A percentile compares a stretch with the other conserved stretches of the same genome.
These are phyloP conservation scores for Podochytrium sp. DNA, from an alignment of 192 early-diverging fungal species.

Conservation along the genomic window DNA sequence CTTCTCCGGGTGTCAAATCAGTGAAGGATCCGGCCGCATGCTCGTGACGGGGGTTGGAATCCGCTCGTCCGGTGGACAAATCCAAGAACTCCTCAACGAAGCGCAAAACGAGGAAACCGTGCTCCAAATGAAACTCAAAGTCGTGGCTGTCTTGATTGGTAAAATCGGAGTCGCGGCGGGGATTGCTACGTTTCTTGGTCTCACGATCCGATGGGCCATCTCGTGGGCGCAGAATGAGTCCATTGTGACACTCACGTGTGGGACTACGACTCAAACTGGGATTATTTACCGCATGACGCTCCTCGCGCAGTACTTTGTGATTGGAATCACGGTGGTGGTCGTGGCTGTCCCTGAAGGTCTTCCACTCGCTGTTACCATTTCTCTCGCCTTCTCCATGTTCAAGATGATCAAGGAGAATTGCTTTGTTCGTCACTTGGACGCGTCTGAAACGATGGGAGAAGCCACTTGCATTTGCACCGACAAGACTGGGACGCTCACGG, in stretches of 20 bases:
- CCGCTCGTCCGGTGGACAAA: constrained; percentile 58
- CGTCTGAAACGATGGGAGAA: constrained; percentile 68
- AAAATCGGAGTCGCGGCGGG: constrained; percentile 66
- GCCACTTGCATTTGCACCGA: constrained; percentile 68
- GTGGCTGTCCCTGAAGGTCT: constrained; percentile 68
- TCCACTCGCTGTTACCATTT: constrained; percentile 67
- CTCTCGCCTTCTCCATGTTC: constrained; percentile 66
- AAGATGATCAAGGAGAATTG: constrained; percentile 70
- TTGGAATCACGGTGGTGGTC: constrained; percentile 64
- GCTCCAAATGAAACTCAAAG: constrained; percentile 59
- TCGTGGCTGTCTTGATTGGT: constrained; percentile 62
- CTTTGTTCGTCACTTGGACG: constrained; percentile 65
- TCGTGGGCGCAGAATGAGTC: constrained; percentile 20
- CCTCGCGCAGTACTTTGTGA: constrained; percentile 56
- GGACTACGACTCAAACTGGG: background rate
- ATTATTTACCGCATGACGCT: constrained; percentile 40
- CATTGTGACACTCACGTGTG: constrained; percentile 15
- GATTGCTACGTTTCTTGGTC: constrained; percentile 58
- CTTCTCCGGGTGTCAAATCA: constrained; percentile 61
- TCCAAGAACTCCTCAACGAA: constrained; percentile 61
- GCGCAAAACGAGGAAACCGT: constrained; percentile 62
- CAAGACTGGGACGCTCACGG: constrained; percentile 66
- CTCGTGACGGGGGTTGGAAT: constrained; percentile 59
- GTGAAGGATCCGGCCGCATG: constrained; percentile 58
- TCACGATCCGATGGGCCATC: constrained; percentile 58